Percentiles rank a stretch among this genome's conserved stretches.
Conservation (phyloP, 2,329 filamentous ascomycete genomes). For the Sarocladium strictum region DNA sequence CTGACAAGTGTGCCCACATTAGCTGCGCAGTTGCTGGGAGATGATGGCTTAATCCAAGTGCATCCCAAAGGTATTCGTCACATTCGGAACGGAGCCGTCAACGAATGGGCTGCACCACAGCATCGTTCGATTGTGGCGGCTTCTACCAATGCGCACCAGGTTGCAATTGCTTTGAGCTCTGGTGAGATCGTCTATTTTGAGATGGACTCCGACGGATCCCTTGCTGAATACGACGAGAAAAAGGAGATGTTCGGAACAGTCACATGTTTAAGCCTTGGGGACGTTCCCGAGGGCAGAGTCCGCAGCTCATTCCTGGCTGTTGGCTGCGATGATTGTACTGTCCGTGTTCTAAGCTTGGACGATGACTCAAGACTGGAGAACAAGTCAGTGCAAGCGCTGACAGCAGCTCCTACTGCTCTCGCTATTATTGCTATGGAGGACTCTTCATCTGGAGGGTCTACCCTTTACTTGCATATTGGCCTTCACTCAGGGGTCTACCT, state of each 20-base stretch:
- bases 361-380: constrained; percentile 87
- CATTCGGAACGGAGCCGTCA: constrained; percentile 71
- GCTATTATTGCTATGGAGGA: constrained; percentile 95
- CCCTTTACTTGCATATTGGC: constrained; percentile 92
- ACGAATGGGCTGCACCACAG: constrained; percentile 89
- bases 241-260: constrained; percentile 94
- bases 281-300: constrained; percentile 83
- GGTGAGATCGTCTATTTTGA: constrained; percentile 98
- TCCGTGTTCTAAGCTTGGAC: constrained; percentile 84
- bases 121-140: constrained; percentile 94
- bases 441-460: constrained; percentile 80
- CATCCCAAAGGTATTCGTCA: constrained; percentile 95
- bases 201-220: constrained; percentile 83
- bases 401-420: constrained; percentile 80
- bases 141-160: constrained; percentile 86
- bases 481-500: constrained; percentile 94
- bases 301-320: constrained; percentile 92
- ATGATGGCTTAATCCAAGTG: constrained; percentile 87
- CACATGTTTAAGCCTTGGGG: constrained; percentile 87
- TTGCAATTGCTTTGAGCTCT: constrained; percentile 88
- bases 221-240: constrained; percentile 92
- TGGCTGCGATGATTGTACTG: constrained; percentile 93
- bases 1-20: constrained; percentile 82
- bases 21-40: constrained; percentile 88
- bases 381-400: constrained; percentile 90